Conservation (phyloP, 306 rosid species). For the Sicyos edulis region DNA sequence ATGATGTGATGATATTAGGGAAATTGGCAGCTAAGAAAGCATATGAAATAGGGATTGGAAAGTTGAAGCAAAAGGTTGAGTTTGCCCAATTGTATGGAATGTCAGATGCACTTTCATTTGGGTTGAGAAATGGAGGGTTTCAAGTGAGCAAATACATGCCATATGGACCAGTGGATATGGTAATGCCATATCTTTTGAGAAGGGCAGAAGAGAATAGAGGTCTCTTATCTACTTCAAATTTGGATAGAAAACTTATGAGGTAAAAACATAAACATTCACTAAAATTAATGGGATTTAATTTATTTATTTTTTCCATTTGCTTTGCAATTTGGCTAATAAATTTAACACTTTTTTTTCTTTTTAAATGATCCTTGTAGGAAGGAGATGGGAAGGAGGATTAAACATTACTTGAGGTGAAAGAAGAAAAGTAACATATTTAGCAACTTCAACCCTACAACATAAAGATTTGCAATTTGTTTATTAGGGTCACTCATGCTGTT, state of each 20-base stretch:
- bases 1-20: constrained; percentile 31
- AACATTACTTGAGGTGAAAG: neutral
- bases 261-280: neutral
- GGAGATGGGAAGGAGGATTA: constrained; percentile 62
- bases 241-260: constrained; percentile 70
- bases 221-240: constrained; percentile 56
- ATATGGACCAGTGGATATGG: constrained; percentile 65
- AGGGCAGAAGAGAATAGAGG: constrained; percentile 96
- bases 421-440: neutral
- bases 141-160: constrained; percentile 97
- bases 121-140: constrained; percentile 77
- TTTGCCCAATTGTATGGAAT: constrained; percentile 88
- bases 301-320: too few species aligned
- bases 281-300: neutral
- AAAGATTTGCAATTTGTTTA: neutral
- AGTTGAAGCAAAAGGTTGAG: constrained; percentile 62
- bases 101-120: constrained; percentile 80
- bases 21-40: constrained; percentile 71
- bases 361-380: constrained; percentile 30
- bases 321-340: too few species aligned
- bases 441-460: neutral
- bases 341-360: too few species aligned
- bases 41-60: constrained; percentile 63
- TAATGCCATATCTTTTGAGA: constrained; percentile 79
- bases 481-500: neutral